Percentiles rank a stretch among this genome's conserved stretches.
phyloP scores from a whole-genome alignment of 2,329 filamentous ascomycete species.

The Ceratocystis ficicola region DNA sequence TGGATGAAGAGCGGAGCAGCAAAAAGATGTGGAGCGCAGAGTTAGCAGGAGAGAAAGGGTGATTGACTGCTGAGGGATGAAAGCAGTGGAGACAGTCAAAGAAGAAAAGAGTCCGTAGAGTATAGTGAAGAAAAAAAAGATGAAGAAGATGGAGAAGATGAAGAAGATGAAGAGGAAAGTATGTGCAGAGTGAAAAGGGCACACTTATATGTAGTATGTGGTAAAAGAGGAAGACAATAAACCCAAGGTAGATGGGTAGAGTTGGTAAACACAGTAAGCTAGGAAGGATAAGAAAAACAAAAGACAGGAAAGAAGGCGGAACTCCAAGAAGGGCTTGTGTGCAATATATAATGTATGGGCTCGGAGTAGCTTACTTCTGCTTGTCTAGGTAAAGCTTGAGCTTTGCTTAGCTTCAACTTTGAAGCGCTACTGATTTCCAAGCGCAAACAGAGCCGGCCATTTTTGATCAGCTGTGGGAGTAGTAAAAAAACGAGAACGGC shows the following conservation, averaged over 20 bases:
- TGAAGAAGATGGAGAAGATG: neutral
- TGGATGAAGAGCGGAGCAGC: constrained; percentile 15
- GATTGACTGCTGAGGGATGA: no score
- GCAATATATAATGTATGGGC: neutral
- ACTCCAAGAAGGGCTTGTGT: neutral
- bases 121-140: neutral
- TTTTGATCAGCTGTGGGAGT: no score
- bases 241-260: neutral
- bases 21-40: constrained; percentile 35
- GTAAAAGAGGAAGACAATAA: constrained; percentile 1
- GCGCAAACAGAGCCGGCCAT: constrained; percentile 31
- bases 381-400: neutral
- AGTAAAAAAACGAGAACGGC: constrained; percentile 27
- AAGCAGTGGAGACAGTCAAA: no score
- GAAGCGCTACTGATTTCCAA: neutral
- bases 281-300: constrained; percentile 1
- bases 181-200: neutral
- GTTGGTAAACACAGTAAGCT: neutral
- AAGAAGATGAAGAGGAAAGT: neutral
- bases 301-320: neutral
- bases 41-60: constrained; percentile 6
- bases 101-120: no score
- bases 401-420: constrained; percentile 9
- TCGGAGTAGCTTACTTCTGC: constrained; percentile 6
- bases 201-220: neutral